phyloP scores from a whole-genome alignment of 1,284 basidiomycete species.

The Exobasidium rhododendri region DNA sequence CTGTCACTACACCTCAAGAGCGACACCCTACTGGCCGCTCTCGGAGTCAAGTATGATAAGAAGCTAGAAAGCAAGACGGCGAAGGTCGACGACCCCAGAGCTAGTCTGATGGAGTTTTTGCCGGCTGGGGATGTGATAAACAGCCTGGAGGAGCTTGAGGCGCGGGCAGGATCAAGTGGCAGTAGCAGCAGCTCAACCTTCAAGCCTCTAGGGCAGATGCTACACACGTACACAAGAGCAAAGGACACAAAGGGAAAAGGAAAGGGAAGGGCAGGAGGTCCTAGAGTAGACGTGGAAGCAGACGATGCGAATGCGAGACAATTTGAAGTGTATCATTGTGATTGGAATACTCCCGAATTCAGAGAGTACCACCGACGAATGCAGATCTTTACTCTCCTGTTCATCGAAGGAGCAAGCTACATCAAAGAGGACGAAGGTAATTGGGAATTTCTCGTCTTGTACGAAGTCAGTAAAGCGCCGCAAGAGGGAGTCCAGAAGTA shows the following conservation, averaged over 20 bases:
- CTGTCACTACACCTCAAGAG: constrained; percentile 76
- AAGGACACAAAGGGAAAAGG: constrained; percentile 55
- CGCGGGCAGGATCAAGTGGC: constrained; percentile 62
- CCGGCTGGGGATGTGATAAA: constrained; percentile 61
- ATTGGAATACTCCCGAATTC: constrained; percentile 84
- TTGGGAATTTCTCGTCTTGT: constrained; percentile 57
- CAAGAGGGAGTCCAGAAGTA: background rate
- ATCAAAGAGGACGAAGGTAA: constrained; percentile 64
- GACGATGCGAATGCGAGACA: constrained; percentile 19
- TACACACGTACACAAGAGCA: constrained; percentile 69
- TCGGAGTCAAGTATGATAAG: constrained; percentile 37
- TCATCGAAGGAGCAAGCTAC: constrained; percentile 79
- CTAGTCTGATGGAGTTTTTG: constrained; percentile 72
- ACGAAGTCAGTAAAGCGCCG: constrained; percentile 26
- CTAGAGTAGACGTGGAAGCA: background rate
- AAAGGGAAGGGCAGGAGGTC: constrained; percentile 57
- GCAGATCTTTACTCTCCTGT: constrained; percentile 89
- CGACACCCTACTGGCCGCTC: constrained; percentile 67
- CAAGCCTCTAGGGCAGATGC: constrained; percentile 70
- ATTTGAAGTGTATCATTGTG: constrained; percentile 57
- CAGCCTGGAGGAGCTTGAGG: constrained; percentile 56
- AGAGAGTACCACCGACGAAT: constrained; percentile 86
- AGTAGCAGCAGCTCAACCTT: constrained; percentile 62
- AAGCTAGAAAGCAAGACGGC: constrained; percentile 60
- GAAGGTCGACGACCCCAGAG: constrained; percentile 78